Base-by-base conservation (phyloP, 2,329 filamentous ascomycete species). In the Boeremia lycopersici region DNA sequence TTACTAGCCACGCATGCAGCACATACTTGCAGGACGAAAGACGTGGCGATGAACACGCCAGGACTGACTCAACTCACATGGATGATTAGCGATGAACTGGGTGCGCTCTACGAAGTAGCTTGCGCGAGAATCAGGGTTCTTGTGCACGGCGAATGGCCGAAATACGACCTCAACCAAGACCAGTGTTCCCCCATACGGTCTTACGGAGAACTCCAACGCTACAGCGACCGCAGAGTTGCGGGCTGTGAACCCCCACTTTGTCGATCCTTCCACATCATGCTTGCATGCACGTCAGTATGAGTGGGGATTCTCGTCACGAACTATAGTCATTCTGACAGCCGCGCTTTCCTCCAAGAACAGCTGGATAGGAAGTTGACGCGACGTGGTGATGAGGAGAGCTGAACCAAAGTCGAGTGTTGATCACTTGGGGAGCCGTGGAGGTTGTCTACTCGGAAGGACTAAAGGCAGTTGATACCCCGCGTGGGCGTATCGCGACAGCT, bases 341-440 rank as follows among this genome's bases (percentile, higher is more conserved):
- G 34, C 46, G 26, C 28, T 36, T 49, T 26, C 35, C 35, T 10
- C n/a, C 25, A 11, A 39, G 36, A 13, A 25, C 19, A 19, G 17
- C 19, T 25, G 12, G 7, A 23, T 23, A 43, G 26, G 28, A 15
- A 30, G 15, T 31, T 8, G 23, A n/a, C 25, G n/a, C 36, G 35
- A 35, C 19, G 35, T 31, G 11, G 29, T 17, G 19, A 49, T 35
- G 46, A 36, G 29, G 25, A 39, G 30, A 46, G 43, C 23, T 36
- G 36, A 46, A 17, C 12, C 26, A 26, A 17, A 10, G 11, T 9
- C 19, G 17, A 39, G n/a, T 47, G 52, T 40, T 42, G 46, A 50
- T 55, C 41, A 42, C 10, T 47, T 47, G 42, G 36, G 46, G 52
- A 55, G 19, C 47, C 46, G 46, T 41, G 36, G 30, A 42, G 17